Evolutionary conservation across 2,329 filamentous ascomycete genomes (phyloP), one percentile per base, ranked within the genome.

Genomic region (Xylaria hypoxylon): DNA sequence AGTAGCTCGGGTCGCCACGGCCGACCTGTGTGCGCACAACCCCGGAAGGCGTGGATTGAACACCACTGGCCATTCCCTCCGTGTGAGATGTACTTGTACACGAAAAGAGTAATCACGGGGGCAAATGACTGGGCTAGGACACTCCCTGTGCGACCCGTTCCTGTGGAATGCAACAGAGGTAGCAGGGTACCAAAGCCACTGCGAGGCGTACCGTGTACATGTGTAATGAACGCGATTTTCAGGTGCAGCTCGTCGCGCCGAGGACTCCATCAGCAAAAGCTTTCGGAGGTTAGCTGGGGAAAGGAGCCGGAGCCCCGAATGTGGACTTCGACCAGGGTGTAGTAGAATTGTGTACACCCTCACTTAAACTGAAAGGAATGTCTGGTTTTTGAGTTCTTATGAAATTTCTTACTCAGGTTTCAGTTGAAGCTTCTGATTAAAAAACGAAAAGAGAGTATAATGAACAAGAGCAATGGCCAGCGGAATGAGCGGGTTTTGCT

Each of bases 401-500:
- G 13, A 24, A 24, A 47, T 26, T 11, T 26, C n/a, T 35, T 24
- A 42, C 8, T 44, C 7, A 40, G 28, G 7, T 31, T 15, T 17
- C 7, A 47, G 3, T 31, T 40, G 2, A 1, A 19, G 44, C n/a
- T 17, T 3, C 28, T 13, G 5, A 22, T 17, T 13, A 38, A 22
- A 55, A 52, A n/a, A 17, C 17, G 11, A 53, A 47, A 28, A 24
- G 28, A 8, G n/a, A 33, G n/a, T 15, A 59, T 3, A 5, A 65
- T 64, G 28, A 48, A 67, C 2, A 38, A 19, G 10, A 58, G 26
- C n/a, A 40, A 33, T 11, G 8, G 22, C 11, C 22, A 22, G 19
- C 22, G 50, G 6, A 68, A 64, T 28, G 67, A 68, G 11, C 69
- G 70, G 52, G 74, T 77, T 11, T 71, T 77, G 17, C 60, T 77